Base-by-base conservation (phyloP, 495 filamentous ascomycete genomes). In the Baudoinia panamericana region DNA sequence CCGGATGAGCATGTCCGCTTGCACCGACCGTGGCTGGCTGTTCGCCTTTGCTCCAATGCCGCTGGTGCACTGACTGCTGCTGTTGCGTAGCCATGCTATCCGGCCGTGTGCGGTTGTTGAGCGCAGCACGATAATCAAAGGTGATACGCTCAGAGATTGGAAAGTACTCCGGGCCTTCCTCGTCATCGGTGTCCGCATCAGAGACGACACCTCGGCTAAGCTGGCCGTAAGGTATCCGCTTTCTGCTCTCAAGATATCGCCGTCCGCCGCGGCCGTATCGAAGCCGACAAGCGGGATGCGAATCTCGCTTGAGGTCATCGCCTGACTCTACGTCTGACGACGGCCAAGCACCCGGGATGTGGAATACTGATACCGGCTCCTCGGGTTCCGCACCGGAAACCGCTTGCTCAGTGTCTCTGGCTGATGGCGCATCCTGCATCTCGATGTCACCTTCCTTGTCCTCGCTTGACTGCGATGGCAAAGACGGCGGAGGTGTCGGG, bases 401-500 rank as follows among this genome's bases (percentile, higher is more conserved):
- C 10, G 34, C 36, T 18, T 38, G 26, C 11, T 46, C 32, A 8
- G 4, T 16, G 9, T 40, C 25, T 13, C 44, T 25, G 11, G 35
- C 10, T 5, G 4, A 16, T 15, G 28, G 23, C 13, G 15, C 33
- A 11, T 48, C 47, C 8, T 25, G 20, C 32, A 55, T 46, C 15
- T 52, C 45, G 9, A 43, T 35, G 17, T 52, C 45, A n/a, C 36
- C 45, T 11, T 32, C 24, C 21, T 25, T 15, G 9, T 30, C 16
- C 19, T 45, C 33, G 9, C 19, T 27, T 10, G 39, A 38, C 15
- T 45, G 35, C 17, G 50, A 53, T 12, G 45, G 36, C 30, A 53
- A n/a, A 10, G 29, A 36, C 5, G 52, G 45, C 6, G 52, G 49
- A 21, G 52, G 52, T 5, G 52, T 36, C 6, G 48, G 49, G 30